Conservation (phyloP, 192 early-diverging fungal species). For the Dissophora ornata region DNA sequence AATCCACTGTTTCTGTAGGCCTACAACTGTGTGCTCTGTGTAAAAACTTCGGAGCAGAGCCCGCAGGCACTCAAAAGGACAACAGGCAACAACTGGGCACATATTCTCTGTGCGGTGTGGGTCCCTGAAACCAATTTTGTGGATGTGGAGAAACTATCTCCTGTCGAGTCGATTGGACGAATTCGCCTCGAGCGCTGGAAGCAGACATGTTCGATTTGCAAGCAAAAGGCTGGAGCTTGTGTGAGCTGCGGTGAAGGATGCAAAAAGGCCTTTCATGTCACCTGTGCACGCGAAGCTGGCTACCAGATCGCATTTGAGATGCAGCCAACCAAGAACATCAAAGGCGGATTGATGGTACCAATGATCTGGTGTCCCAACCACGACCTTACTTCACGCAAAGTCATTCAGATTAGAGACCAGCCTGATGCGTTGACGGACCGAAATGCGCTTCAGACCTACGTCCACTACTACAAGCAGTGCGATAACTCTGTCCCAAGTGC, state of each 20-base stretch:
- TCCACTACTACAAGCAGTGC: constrained; percentile 56
- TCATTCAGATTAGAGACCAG: constrained; percentile 45
- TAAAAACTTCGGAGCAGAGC: constrained; percentile 34
- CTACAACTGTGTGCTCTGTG: constrained; percentile 75
- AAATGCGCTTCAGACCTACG: constrained; percentile 52
- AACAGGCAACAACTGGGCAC: constrained; percentile 82
- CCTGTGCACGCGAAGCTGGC: constrained; percentile 58
- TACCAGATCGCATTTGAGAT: constrained; percentile 61
- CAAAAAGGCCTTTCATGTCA: constrained; percentile 58
- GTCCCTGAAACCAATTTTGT: constrained; percentile 67
- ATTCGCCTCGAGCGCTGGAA: constrained; percentile 57
- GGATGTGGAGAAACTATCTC: constrained; percentile 43
- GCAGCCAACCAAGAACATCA: constrained; percentile 41
- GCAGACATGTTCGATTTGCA: constrained; percentile 53
- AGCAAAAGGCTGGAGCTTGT: constrained; percentile 53
- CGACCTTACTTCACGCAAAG: constrained; percentile 41
- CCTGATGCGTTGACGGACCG: constrained; percentile 36
- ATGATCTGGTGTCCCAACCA: constrained; percentile 61
- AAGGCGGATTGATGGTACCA: constrained; percentile 59
- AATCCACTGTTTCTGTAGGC: no score
- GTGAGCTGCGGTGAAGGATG: constrained; percentile 58
- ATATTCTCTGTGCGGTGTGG: constrained; percentile 74
- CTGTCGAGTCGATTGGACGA: constrained; percentile 61
- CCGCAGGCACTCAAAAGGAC: constrained; percentile 73
- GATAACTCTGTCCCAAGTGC: constrained; percentile 49